Base-by-base conservation (phyloP, 768 basidiomycete species). In the Mycena albidolilacea region DNA sequence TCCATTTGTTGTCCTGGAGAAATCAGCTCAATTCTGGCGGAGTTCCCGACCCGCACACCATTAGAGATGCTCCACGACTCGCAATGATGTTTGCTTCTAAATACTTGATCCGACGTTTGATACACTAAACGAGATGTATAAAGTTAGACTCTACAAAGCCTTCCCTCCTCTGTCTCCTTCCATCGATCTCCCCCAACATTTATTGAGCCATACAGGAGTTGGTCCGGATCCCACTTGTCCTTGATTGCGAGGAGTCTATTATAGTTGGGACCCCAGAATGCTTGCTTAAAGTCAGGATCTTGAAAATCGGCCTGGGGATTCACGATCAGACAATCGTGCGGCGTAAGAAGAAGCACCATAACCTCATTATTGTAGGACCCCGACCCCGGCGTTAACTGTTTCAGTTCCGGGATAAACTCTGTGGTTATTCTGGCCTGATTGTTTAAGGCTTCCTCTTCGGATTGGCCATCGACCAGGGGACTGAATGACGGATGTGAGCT, bases 261-360 rank as follows among this genome's bases (percentile, higher is more conserved):
- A 48, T 48, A 48, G 46, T 48, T 48, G 46, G 46, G 14, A 48
- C 46, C 46, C 46, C 46, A 48, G 46, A 48, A 48, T 48, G 46
- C 46, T 48, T 48, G 46, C 46, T 48, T 48, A 48, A 48, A 48
- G 46, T 48, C 46, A 48, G 46, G 46, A 48, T 48, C 46, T 48
- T 48, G 46, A 48, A 48, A 48, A 17, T 48, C 46, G 46, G 46
- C 46, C 46, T 48, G 6, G 46, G 46, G 46, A 17, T 48, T 48
- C 46, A 48, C 46, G 46, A 9, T 48, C 46, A 48, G 46, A 1
- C 46, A 48, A 8, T 48, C 17, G 46, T 12, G 46, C 46, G 8
- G 17, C 46, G 46, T 17, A 48, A 48, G 46, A 48, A 48, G 46
- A 12, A 48, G 46, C 46, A 12, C 17, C 46, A 14, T 48, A 48